Percentiles rank a stretch among this genome's conserved stretches.
phyloP scores from a whole-genome alignment of 2,329 filamentous ascomycete species.

The Sporothrix schenckii region DNA sequence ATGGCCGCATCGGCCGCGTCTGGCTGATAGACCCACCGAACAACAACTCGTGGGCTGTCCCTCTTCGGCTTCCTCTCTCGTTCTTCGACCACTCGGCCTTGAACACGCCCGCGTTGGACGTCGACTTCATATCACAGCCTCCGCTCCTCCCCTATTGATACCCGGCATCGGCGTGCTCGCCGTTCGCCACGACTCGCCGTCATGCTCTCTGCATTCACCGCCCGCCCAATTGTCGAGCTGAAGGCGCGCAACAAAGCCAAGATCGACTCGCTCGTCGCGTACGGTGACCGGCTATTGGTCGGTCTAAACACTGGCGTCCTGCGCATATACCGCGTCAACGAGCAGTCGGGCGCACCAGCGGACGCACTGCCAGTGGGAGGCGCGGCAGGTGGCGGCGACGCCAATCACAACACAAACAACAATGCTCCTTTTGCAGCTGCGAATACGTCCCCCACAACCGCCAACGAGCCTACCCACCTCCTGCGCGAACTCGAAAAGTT shows the following conservation, averaged over 20 bases:
- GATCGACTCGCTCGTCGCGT: conserved; percentile 92
- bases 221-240: conserved; percentile 95
- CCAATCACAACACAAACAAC: conserved; percentile 34
- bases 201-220: conserved; percentile 98
- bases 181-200: conserved; percentile 44
- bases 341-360: conserved; percentile 47
- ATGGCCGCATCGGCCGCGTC: conserved; percentile 30
- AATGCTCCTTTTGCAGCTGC: neutral
- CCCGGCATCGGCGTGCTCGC: conserved; percentile 14
- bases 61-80: neutral
- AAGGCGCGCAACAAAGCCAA: conserved; percentile 92
- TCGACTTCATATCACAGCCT: neutral
- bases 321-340: conserved; percentile 89
- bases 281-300: conserved; percentile 89
- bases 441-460: conserved; percentile 42
- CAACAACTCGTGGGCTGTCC: neutral
- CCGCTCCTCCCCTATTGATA: neutral
- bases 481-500: conserved; percentile 94
- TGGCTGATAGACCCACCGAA: conserved; percentile 25
- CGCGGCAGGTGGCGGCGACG: conserved; percentile 31
- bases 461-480: conserved; percentile 67
- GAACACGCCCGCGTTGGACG: neutral
- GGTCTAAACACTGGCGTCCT: conserved; percentile 87
- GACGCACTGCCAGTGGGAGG: conserved; percentile 33
- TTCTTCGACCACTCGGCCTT: neutral